phyloP scores from a whole-genome alignment of 2,329 filamentous ascomycete species.

The Escovopsis sp. region DNA sequence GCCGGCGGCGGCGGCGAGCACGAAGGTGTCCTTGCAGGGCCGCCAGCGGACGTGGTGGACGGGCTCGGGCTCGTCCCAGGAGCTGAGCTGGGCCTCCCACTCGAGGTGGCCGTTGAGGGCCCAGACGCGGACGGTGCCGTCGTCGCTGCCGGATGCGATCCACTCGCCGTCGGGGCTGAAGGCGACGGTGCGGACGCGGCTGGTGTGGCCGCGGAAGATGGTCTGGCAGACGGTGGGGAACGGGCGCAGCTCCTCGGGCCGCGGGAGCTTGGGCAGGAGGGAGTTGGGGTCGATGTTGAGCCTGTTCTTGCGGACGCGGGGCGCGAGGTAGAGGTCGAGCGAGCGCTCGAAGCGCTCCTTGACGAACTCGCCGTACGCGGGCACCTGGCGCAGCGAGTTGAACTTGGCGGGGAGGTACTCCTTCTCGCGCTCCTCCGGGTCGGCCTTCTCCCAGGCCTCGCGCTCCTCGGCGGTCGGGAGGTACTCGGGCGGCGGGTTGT shows the following conservation, averaged over 20 bases:
- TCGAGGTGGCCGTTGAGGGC: slow-evolving; percentile 79
- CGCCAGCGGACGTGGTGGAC: slow-evolving; percentile 85
- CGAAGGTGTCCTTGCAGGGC: slow-evolving; percentile 63
- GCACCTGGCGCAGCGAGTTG: slow-evolving; percentile 75
- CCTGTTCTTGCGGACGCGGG: slow-evolving; percentile 79
- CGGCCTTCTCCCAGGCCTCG: slow-evolving; percentile 68
- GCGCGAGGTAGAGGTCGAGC: slow-evolving; percentile 87
- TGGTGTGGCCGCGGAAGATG: slow-evolving; percentile 76
- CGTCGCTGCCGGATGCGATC: slow-evolving; percentile 85
- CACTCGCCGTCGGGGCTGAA: slow-evolving; percentile 77
- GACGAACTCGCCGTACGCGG: slow-evolving; percentile 77
- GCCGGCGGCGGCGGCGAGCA: slow-evolving; percentile 71
- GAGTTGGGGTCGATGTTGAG: slow-evolving; percentile 94
- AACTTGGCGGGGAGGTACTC: slow-evolving; percentile 77
- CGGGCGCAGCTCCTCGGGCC: slow-evolving; percentile 82
- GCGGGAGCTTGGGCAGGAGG: slow-evolving; percentile 80
- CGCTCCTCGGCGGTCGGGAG: slow-evolving; percentile 75
- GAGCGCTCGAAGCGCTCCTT: slow-evolving; percentile 95
- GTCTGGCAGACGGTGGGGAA: slow-evolving; percentile 87
- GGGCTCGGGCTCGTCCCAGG: slow-evolving; percentile 44
- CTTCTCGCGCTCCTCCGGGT: slow-evolving; percentile 81
- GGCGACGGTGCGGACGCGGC: slow-evolving; percentile 69
- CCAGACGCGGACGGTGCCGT: slow-evolving; percentile 86
- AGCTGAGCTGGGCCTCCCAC: slow-evolving; percentile 68
- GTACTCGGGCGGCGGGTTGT: slow-evolving; percentile 92